Conservation (phyloP, 106 monocot species). For the Allium fistulosum region DNA sequence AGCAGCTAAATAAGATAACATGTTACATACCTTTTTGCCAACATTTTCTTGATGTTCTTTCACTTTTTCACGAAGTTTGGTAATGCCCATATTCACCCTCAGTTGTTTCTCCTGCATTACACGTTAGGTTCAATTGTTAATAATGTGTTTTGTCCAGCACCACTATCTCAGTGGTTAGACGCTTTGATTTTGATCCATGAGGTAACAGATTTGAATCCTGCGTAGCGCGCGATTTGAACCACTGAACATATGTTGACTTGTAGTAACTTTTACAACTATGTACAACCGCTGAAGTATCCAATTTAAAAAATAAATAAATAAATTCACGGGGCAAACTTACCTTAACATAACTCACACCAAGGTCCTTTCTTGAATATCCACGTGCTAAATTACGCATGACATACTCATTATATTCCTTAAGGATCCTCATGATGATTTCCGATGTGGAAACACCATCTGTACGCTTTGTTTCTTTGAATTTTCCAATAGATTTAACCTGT, state of each 20-base stretch:
- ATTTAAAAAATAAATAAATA: not conserved
- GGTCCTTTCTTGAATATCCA: conserved; percentile 76
- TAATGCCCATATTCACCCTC: conserved; percentile 19
- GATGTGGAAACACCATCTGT: conserved; percentile 80
- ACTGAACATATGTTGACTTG: too few relatives aligned
- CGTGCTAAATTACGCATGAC: conserved; percentile 90
- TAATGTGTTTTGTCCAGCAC: not conserved
- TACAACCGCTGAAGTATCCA: not conserved
- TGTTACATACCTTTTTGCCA: conserved; percentile 20
- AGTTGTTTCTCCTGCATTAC: conserved; percentile 29
- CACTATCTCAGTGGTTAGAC: too few relatives aligned
- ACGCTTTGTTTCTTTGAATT: conserved; percentile 84
- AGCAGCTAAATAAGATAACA: not conserved
- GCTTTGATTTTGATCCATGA: too few relatives aligned
- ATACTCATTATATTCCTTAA: conserved; percentile 83
- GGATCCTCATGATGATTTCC: conserved; percentile 84
- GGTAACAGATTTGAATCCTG: too few relatives aligned
- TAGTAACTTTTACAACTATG: too few relatives aligned
- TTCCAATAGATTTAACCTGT: conserved; percentile 79
- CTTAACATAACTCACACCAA: conserved; percentile 88
- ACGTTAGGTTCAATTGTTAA: not conserved
- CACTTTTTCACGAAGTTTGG: conserved; percentile 38
- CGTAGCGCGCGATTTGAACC: too few relatives aligned
- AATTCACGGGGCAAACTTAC: conserved; percentile 10
- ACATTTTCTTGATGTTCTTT: conserved; percentile 55